A percentile compares a stretch with the other conserved stretches of the same genome.
phyloP scores from a whole-genome alignment of 805 yeast genomes.

The Nakazawaea peltata region DNA sequence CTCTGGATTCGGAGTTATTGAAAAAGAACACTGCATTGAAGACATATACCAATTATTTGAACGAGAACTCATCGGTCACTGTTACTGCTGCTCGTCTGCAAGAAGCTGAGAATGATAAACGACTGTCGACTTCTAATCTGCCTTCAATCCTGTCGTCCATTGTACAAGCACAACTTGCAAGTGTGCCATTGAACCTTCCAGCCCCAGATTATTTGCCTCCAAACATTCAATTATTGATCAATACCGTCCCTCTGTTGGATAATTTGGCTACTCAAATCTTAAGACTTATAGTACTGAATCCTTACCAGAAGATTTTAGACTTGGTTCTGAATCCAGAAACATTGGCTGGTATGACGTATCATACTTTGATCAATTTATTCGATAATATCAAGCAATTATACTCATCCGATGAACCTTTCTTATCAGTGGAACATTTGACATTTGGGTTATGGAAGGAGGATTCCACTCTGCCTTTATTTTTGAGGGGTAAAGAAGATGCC shows the following conservation, averaged over 20 bases:
- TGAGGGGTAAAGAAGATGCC: slow-evolving; percentile 54
- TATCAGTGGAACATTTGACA: slow-evolving; percentile 61
- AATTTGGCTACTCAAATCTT: slow-evolving; percentile 76
- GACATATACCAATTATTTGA: slow-evolving; percentile 8
- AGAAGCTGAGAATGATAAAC: no score
- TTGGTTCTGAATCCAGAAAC: slow-evolving; percentile 61
- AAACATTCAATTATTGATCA: slow-evolving; percentile 55
- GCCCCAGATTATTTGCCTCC: slow-evolving; percentile 51
- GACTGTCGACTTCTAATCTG: not conserved
- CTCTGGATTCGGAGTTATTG: slow-evolving; percentile 25
- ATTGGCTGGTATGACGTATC: slow-evolving; percentile 55
- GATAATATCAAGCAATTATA: slow-evolving; percentile 70
- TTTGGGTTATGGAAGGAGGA: slow-evolving; percentile 66
- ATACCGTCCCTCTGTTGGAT: slow-evolving; percentile 70
- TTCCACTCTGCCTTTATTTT: slow-evolving; percentile 46
- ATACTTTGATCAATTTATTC: slow-evolving; percentile 64
- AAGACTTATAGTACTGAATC: slow-evolving; percentile 61
- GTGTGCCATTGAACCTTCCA: slow-evolving; percentile 49
- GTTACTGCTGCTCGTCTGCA: not conserved
- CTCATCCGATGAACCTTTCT: slow-evolving; percentile 61
- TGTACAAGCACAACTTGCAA: slow-evolving; percentile 44
- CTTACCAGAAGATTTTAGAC: slow-evolving; percentile 68
- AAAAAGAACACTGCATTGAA: slow-evolving; percentile 14
- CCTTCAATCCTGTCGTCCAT: slow-evolving; percentile 4
- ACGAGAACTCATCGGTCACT: not conserved